Evolutionary conservation across 106 monocot genomes (phyloP), one percentile per base, ranked within the genome.

Genomic region (Apostasia shenzhenica): DNA sequence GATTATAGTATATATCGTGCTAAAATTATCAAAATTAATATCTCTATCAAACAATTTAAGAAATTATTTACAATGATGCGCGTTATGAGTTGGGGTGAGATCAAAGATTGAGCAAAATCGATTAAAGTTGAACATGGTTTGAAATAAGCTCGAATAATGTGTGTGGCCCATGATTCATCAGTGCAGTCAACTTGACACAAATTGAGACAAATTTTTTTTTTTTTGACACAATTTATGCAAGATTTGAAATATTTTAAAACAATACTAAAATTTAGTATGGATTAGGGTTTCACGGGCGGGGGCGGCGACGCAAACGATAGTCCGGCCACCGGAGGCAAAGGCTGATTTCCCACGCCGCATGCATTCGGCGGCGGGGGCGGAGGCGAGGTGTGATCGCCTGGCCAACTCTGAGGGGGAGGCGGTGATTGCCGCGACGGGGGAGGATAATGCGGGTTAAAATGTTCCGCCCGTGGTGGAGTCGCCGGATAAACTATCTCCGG

Each of bases 261-360:
- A 54, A 54, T 5, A 54, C 5, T 54, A 11, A 11, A 54, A 11
- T 11, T 54, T 26, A 26, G 26, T 61, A 39, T 41, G 39, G 40
- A 61, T 39, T 70, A 70, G 2, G 70, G 70, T 58, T 57, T 70
- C 45, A 57, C 46, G 0, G 70, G 70, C 45, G 70, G 70, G 11
- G 70, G 70, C 42, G 70, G 70, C 56, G 70, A 70, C 14, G 70
- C 70, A 10, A 57, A 70, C 44, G 70, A 70, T 26, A 70, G 57
- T 55, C 70, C 70, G 55, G 57, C 57, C 5, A 70, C 47, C 1
- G 70, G 70, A 3, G 70, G 70, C 57, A 70, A 57, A 62, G 62
- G 62, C 41, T 13, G 13, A 45, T 45, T 62, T 8, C 45, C 62
- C 13, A 42, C 61, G 14, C 7, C 12, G 61, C 61, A 61, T 3